These are phyloP conservation scores for Fusarium euwallaceae DNA, from an alignment of 2,329 filamentous ascomycete species.

Conservation along the genomic window DNA sequence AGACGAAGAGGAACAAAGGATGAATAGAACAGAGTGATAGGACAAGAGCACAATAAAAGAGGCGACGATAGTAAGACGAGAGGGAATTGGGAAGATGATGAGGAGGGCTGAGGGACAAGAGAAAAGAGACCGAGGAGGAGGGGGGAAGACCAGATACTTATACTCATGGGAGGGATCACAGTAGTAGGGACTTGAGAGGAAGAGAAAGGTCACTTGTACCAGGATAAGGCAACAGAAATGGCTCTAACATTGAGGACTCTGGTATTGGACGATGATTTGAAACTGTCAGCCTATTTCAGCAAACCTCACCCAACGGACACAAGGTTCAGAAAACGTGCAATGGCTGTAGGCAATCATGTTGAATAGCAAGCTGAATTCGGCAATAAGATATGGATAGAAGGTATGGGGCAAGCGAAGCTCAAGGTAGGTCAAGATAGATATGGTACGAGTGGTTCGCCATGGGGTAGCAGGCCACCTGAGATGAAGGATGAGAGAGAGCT, in stretches of 20 bases:
- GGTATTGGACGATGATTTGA: not conserved
- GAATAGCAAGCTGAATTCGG: not conserved
- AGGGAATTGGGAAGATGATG: slow-evolving; percentile 6
- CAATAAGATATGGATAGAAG: not conserved
- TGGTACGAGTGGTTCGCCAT: slow-evolving; percentile 3
- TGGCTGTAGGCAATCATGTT: not conserved
- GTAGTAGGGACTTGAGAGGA: not conserved
- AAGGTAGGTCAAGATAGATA: not conserved
- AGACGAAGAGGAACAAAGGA: not conserved
- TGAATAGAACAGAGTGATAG: not conserved
- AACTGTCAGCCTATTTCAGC: not conserved
- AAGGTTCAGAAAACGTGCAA: not conserved
- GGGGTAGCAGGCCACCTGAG: not conserved
- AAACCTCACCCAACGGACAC: not conserved
- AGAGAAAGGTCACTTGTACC: slow-evolving; percentile 22
- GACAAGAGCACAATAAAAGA: not conserved
- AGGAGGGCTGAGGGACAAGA: slow-evolving; percentile 20
- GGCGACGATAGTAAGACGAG: not conserved
- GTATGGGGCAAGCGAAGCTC: not conserved
- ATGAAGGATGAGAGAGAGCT: slow-evolving; percentile 2
- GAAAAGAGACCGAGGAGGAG: slow-evolving; percentile 20
- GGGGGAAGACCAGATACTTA: slow-evolving; percentile 43
- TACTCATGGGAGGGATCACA: slow-evolving; percentile 27
- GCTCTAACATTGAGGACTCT: not conserved
- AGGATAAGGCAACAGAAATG: slow-evolving; percentile 15